Base-by-base conservation (phyloP, 768 basidiomycete species). In the Dacryopinax primogenitus region DNA sequence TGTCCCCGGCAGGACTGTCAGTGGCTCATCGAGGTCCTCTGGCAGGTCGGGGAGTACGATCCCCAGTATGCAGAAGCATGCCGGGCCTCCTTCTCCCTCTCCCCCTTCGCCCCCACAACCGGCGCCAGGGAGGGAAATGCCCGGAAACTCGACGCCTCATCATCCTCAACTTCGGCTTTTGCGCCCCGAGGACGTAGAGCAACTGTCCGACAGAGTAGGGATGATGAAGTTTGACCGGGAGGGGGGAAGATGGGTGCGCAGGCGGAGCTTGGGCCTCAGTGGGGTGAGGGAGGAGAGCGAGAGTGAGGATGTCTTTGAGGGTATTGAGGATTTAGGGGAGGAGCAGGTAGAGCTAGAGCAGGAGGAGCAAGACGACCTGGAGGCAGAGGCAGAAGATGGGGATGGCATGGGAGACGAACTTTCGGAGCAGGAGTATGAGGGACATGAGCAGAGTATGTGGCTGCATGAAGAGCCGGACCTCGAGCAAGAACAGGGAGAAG, bases 301-400 rank as follows among this genome's bases (percentile, higher is more conserved):
- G 41, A 89, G 88, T 67, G 90, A 91, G 69, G 94, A 97, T 77
- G 89, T 91, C 7, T 97, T 97, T 75, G 83, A 84, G 33, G 93
- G 93, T 70, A 87, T 97, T 64, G 93, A 95, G 72, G 92, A 91
- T 70, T 73, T 93, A 70, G 78, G 82, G 34, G 87, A 88, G 64
- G 87, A 87, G 61, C n/a, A 41, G 44, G 11, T 32, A 16, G 78
- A 77, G 44, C 51, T 21, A 51, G 41, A 18, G 51, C 36, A 15
- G 26, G 58, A 64, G 30, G 37, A 30, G 13, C 37, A 32, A 44
- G 23, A 47, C 45, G 16, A 23, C 9, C 33, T 30, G 30, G 34
- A 41, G 28, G 58, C 28, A 28, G 66, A 37, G 26, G 37, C 33
- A 6, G 64, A 64, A 1, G 63, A 37, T 81, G 66, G 86, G 86